These are phyloP conservation scores for Boletellus ananas DNA, from an alignment of 768 basidiomycete genomes.

Conservation along the genomic window DNA sequence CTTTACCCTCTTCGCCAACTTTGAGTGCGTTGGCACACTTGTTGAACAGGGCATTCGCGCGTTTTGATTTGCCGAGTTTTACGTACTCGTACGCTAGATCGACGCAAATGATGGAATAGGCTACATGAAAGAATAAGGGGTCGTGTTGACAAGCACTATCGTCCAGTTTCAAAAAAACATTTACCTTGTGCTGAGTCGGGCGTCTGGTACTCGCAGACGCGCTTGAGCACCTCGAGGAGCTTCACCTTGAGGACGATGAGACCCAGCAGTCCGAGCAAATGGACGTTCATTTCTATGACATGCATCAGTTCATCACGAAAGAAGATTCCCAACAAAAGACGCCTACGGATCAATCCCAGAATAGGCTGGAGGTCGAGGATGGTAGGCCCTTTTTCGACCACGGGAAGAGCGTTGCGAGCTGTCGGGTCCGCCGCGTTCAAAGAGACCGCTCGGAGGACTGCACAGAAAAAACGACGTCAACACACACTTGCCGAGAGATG, in stretches of 20 bases:
- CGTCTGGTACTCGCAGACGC: constrained; percentile 49
- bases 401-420: neutral
- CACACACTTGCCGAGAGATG: too few species aligned
- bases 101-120: constrained; percentile 58
- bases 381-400: neutral
- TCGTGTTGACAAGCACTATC: neutral
- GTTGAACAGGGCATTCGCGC: constrained; percentile 64
- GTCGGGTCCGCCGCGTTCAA: constrained; percentile 10
- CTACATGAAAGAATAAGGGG: constrained; percentile 31
- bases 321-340: neutral
- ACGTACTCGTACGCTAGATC: constrained; percentile 79
- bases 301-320: neutral
- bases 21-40: constrained; percentile 48
- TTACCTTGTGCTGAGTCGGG: constrained; percentile 48
- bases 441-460: constrained; percentile 18
- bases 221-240: constrained; percentile 59
- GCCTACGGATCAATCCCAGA: constrained; percentile 52
- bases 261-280: constrained; percentile 68
- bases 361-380: constrained; percentile 33
- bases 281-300: constrained; percentile 47
- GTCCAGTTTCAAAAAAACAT: neutral
- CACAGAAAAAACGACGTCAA: neutral
- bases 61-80: constrained; percentile 67
- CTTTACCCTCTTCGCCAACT: constrained; percentile 16
- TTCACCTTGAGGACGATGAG: constrained; percentile 63